Evolutionary conservation across 768 basidiomycete species (phyloP).

Genomic region (Lentinula edodes): DNA sequence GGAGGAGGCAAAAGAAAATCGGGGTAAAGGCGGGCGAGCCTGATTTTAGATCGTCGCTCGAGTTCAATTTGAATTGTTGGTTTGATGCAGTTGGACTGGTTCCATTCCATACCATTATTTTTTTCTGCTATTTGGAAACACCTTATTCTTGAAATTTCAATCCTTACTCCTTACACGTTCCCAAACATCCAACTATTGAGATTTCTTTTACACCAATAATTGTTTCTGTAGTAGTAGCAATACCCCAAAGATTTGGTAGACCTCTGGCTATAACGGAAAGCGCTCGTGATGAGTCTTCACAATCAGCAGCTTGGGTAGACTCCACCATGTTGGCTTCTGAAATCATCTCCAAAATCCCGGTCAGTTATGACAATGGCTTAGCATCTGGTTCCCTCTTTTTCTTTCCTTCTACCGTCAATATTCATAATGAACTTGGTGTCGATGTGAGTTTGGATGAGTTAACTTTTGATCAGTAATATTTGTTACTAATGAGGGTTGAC

Average conservation of each 20-base stretch:
- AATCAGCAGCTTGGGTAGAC: neutral
- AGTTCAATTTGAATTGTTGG: neutral
- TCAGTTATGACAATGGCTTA: constrained; percentile 52
- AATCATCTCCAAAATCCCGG: constrained; percentile 50
- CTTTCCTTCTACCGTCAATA: constrained; percentile 68
- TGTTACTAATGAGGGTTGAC: neutral
- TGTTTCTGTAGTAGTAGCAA: neutral
- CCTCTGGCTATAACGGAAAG: neutral
- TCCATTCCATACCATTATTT: constrained; percentile 13
- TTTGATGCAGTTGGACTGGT: constrained; percentile 18
- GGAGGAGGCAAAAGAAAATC: constrained; percentile 57
- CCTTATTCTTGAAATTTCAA: neutral
- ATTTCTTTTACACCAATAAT: neutral
- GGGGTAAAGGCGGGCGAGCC: constrained; percentile 51
- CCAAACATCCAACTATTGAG: neutral
- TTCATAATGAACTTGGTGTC: constrained; percentile 54
- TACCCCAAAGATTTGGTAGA: neutral
- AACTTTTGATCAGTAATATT: neutral
- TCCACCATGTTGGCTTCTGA: constrained; percentile 33
- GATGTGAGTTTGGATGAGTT: constrained; percentile 40
- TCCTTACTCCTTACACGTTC: neutral
- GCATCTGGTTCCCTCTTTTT: constrained; percentile 65
- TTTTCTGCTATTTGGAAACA: neutral
- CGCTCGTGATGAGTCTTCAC: neutral
- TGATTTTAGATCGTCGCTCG: constrained; percentile 27